Conservation (phyloP, 768 basidiomycete species). For the Mrakia blollopis region DNA sequence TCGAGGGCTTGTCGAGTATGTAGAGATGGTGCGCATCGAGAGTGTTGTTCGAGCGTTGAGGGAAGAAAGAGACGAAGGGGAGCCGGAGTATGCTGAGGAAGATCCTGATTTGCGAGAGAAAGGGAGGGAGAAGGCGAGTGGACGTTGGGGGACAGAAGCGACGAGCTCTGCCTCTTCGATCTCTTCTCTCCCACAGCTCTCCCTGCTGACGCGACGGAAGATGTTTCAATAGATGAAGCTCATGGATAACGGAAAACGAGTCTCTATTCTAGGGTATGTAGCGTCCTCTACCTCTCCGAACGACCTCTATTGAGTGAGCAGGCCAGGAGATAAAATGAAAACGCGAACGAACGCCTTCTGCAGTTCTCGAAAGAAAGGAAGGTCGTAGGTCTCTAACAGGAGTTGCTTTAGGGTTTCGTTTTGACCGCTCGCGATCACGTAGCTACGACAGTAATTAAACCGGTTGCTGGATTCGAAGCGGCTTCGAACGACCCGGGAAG, state of each 20-base stretch:
- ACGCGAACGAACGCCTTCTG: background rate
- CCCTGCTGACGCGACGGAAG: background rate
- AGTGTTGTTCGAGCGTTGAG: too few relatives aligned
- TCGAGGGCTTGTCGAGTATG: too few relatives aligned
- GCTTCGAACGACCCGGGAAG: constrained; percentile 25
- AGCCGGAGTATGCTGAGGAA: too few relatives aligned
- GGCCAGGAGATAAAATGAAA: constrained; percentile 6
- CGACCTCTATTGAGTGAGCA: background rate
- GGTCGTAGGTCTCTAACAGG: constrained; percentile 16
- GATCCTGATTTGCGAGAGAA: too few relatives aligned
- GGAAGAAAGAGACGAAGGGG: too few relatives aligned
- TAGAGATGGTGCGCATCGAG: too few relatives aligned
- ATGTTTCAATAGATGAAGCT: background rate
- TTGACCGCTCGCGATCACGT: constrained; percentile 29
- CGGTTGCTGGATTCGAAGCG: constrained; percentile 19
- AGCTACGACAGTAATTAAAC: constrained; percentile 6
- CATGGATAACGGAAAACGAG: background rate
- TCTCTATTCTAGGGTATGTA: background rate
- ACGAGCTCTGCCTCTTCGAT: background rate
- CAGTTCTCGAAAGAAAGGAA: background rate
- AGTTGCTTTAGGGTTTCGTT: constrained; percentile 21
- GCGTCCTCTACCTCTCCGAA: constrained; percentile 14
- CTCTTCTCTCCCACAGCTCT: background rate
- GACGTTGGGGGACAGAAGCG: too few relatives aligned
- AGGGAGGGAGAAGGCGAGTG: too few relatives aligned